Percentiles rank a stretch among this genome's conserved stretches.
These are phyloP conservation scores for Ascocoryne sarcoides DNA, from an alignment of 2,329 filamentous ascomycete species.

Conservation along the genomic window DNA sequence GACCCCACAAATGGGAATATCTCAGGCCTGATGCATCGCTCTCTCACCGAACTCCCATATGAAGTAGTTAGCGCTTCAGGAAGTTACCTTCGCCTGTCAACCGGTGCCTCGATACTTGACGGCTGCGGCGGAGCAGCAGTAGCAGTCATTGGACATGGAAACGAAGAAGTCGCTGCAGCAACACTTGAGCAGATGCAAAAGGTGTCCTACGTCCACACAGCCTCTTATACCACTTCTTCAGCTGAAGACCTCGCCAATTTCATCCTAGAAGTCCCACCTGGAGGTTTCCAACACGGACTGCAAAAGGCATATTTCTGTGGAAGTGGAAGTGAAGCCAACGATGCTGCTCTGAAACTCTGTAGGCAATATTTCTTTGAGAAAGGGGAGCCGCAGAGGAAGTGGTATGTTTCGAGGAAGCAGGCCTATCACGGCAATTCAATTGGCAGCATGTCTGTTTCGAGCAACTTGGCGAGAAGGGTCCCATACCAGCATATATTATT, in stretches of 20 bases:
- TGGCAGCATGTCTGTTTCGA: conserved; percentile 47
- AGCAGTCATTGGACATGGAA: conserved; percentile 57
- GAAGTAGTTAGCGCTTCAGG: neutral
- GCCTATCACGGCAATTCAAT: conserved; percentile 63
- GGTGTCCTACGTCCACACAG: conserved; percentile 47
- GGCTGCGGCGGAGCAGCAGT: conserved; percentile 67
- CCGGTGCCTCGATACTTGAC: conserved; percentile 39
- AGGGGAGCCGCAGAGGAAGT: conserved; percentile 32
- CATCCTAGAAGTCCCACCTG: conserved; percentile 37
- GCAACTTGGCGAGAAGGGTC: conserved; percentile 44
- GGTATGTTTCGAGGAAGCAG: conserved; percentile 53
- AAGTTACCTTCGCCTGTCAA: neutral
- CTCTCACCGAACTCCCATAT: neutral
- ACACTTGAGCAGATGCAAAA: conserved; percentile 48
- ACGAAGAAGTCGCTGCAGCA: conserved; percentile 47
- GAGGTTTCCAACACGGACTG: conserved; percentile 53
- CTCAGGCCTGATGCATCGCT: too few relatives aligned
- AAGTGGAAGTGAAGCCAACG: too few relatives aligned
- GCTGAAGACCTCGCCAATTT: conserved; percentile 36
- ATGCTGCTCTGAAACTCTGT: too few relatives aligned
- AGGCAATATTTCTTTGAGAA: conserved; percentile 46
- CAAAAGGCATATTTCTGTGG: too few relatives aligned
- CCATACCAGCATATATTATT: conserved; percentile 47
- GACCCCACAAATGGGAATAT: too few relatives aligned
- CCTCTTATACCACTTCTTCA: conserved; percentile 44